Evolutionary conservation across 768 basidiomycete species (phyloP).

Genomic region (Thelephora aurantiotincta): DNA sequence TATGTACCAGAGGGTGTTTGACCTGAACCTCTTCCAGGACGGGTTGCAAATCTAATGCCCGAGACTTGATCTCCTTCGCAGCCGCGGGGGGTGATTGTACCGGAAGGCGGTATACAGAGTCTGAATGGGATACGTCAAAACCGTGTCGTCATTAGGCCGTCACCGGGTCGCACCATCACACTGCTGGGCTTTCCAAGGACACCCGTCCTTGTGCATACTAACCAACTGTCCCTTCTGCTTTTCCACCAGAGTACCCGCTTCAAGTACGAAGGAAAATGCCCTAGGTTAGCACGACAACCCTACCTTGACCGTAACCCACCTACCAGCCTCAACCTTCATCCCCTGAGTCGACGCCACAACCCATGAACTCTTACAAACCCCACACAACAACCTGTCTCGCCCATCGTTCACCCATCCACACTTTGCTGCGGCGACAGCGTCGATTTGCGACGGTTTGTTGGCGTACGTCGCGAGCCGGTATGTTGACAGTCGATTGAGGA

Average conservation of each 20-base stretch:
- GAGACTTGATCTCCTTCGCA: slow-evolving; percentile 43
- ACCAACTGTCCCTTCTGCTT: slow-evolving; percentile 57
- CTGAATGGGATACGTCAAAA: slow-evolving; percentile 19
- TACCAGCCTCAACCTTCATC: slow-evolving; percentile 68
- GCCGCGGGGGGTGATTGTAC: slow-evolving; percentile 51
- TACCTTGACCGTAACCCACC: slow-evolving; percentile 21
- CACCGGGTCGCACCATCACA: slow-evolving; percentile 49
- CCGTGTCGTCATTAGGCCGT: neutral
- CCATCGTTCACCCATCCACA: slow-evolving; percentile 80
- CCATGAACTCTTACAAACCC: slow-evolving; percentile 61
- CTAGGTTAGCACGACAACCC: slow-evolving; percentile 12
- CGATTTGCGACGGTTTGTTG: slow-evolving; percentile 59
- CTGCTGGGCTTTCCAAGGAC: slow-evolving; percentile 73
- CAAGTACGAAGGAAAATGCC: slow-evolving; percentile 1
- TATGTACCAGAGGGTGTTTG: slow-evolving; percentile 60
- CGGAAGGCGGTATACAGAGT: slow-evolving; percentile 62
- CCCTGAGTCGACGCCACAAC: slow-evolving; percentile 55
- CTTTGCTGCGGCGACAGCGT: slow-evolving; percentile 69
- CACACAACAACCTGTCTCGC: slow-evolving; percentile 65
- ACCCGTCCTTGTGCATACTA: slow-evolving; percentile 63
- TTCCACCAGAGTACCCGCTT: slow-evolving; percentile 59
- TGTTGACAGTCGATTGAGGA: slow-evolving; percentile 59
- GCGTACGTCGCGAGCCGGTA: slow-evolving; percentile 72
- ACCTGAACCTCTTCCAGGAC: slow-evolving; percentile 39
- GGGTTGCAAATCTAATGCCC: slow-evolving; percentile 38